Evolutionary conservation across 2,329 filamentous ascomycete species (phyloP).

Genomic region (Penicillium nordicum): DNA sequence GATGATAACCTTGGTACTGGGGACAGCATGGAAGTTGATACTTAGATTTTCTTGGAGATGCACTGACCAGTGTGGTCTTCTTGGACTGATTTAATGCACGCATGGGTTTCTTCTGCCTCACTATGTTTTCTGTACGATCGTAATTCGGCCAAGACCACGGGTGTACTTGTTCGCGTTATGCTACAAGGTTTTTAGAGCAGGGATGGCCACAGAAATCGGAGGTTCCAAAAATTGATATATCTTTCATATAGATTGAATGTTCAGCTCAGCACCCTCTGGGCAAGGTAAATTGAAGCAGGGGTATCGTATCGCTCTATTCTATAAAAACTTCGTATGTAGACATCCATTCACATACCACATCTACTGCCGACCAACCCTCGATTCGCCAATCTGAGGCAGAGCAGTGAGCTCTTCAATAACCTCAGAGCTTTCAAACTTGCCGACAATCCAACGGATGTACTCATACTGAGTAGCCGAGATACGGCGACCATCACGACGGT

Average conservation of each 20-base stretch:
- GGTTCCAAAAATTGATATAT: not conserved
- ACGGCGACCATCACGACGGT: slow-evolving; percentile 35
- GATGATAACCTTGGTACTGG: slow-evolving; percentile 59
- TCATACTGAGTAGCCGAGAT: slow-evolving; percentile 37
- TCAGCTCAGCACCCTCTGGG: not conserved
- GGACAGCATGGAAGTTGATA: slow-evolving; percentile 65
- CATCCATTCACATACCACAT: not conserved
- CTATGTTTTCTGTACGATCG: slow-evolving; percentile 4
- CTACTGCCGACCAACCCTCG: not conserved
- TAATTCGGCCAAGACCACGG: slow-evolving; percentile 2
- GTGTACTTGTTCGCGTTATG: slow-evolving; percentile 1
- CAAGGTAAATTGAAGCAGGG: not conserved
- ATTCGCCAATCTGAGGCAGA: slow-evolving; percentile 17
- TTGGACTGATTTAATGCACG: slow-evolving; percentile 18
- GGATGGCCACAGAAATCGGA: not conserved
- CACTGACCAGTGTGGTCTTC: slow-evolving; percentile 12
- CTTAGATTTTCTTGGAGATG: slow-evolving; percentile 25
- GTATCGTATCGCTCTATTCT: slow-evolving; percentile 16
- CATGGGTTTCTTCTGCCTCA: slow-evolving; percentile 10
- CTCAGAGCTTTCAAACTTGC: slow-evolving; percentile 42
- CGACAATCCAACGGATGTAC: slow-evolving; percentile 47
- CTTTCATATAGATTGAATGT: not conserved
- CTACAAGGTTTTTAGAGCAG: slow-evolving; percentile 2
- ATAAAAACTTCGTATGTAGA: not conserved
- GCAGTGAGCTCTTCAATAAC: slow-evolving; percentile 34